These are phyloP conservation scores for Trichoderma orchidacearum DNA, from an alignment of 495 filamentous ascomycete genomes.

Conservation along the genomic window DNA sequence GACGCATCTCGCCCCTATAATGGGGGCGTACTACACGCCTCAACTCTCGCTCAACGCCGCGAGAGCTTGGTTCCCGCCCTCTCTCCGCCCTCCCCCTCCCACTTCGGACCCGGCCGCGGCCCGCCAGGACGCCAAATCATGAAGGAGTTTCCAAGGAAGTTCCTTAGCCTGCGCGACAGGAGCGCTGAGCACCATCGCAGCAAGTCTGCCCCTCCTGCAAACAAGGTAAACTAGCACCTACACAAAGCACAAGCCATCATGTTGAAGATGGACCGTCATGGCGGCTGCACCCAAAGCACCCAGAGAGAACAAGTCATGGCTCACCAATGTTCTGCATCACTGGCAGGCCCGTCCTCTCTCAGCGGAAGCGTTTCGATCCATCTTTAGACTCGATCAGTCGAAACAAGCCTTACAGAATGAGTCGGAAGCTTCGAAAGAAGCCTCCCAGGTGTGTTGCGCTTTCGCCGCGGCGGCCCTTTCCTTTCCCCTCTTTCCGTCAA, in stretches of 20 bases:
- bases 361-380: constrained; percentile 29
- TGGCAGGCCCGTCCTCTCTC: constrained; percentile 20
- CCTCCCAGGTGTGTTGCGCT: constrained; percentile 18
- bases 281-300: constrained; percentile 7
- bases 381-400: constrained; percentile 41
- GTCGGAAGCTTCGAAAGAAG: constrained; percentile 33
- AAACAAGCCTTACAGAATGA: constrained; percentile 41
- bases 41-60: background rate
- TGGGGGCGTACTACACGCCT: background rate
- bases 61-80: background rate
- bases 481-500: no score
- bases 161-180: constrained; percentile 66
- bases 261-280: background rate
- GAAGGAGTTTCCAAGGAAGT: constrained; percentile 27
- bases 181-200: constrained; percentile 33
- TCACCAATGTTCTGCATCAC: constrained; percentile 6
- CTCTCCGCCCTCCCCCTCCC: background rate
- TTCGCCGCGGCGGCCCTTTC: constrained; percentile 3
- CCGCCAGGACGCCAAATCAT: constrained; percentile 2
- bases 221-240: constrained; percentile 18
- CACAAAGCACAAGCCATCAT: constrained; percentile 31
- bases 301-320: background rate
- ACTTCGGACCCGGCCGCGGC: no score
- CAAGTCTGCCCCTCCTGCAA: constrained; percentile 26
- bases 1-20: background rate